phyloP scores from a whole-genome alignment of 768 basidiomycete species.

The Termitomyces sp. region DNA sequence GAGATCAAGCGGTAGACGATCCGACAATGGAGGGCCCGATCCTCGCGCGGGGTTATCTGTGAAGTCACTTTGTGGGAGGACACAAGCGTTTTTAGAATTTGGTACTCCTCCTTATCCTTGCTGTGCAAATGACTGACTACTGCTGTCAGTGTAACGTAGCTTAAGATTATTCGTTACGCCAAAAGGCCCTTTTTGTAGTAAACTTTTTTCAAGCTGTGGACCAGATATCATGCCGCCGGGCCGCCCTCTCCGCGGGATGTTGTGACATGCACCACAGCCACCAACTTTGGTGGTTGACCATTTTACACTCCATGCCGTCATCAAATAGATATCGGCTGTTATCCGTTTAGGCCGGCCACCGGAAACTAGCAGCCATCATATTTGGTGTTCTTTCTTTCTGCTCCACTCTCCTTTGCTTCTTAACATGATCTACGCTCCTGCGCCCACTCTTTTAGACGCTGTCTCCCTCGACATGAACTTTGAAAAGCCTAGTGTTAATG shows the following conservation, averaged over 20 bases:
- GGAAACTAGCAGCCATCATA: neutral
- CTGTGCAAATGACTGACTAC: neutral
- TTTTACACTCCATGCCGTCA: neutral
- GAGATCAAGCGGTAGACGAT: constrained; percentile 2
- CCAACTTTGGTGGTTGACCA: neutral
- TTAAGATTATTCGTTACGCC: neutral
- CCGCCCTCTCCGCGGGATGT: neutral
- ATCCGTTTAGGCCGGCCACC: neutral
- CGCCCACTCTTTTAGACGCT: neutral
- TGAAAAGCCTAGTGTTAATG: constrained; percentile 23
- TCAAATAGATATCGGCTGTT: neutral
- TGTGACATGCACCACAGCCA: constrained; percentile 1
- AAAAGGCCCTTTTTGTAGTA: neutral
- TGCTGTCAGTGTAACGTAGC: neutral
- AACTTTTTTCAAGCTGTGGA: neutral
- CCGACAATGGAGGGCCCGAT: neutral
- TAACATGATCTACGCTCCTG: constrained; percentile 1
- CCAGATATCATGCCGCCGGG: neutral
- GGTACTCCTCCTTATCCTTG: neutral
- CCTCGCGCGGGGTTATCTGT: neutral
- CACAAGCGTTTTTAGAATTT: neutral
- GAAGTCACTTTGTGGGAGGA: neutral
- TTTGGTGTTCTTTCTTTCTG: neutral
- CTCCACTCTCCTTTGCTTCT: neutral
- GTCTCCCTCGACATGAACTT: constrained; percentile 7